These are phyloP conservation scores for Venturiaceae sp. DNA, from an alignment of 2,329 filamentous ascomycete genomes.

Conservation along the genomic window DNA sequence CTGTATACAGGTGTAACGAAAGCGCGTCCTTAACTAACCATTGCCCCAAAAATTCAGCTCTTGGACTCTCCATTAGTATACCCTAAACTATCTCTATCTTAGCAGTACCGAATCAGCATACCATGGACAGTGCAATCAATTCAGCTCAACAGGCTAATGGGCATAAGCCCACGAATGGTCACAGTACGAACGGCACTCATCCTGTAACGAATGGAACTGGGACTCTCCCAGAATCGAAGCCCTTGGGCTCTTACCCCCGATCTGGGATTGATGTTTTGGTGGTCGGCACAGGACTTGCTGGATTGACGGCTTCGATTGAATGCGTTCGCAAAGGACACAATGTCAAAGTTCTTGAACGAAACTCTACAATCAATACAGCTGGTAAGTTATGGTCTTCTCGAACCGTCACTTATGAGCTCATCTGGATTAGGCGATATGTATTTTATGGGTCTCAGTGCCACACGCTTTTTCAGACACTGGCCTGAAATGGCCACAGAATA, in stretches of 20 bases:
- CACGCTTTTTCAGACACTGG: conserved; percentile 46
- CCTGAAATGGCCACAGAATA: conserved; percentile 43
- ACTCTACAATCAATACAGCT: conserved; percentile 40
- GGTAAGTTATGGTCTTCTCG: conserved; percentile 23
- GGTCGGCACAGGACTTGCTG: conserved; percentile 28
- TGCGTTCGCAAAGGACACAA: conserved; percentile 30
- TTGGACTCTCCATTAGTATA: not conserved
- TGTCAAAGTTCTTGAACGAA: conserved; percentile 31
- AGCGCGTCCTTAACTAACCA: not conserved
- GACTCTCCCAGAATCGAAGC: conserved; percentile 22
- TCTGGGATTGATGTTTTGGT: conserved; percentile 30
- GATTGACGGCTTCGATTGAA: conserved; percentile 27
- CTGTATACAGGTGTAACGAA: not conserved
- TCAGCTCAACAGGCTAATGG: not conserved
- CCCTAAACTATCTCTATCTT: not conserved
- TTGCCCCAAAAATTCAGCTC: not conserved
- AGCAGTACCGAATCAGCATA: not conserved
- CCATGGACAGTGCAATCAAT: not conserved
- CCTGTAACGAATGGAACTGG: not conserved
- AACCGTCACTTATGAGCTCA: not conserved
- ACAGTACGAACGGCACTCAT: not conserved
- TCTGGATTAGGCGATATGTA: conserved; percentile 43
- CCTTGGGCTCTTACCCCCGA: conserved; percentile 41
- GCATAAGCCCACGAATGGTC: not conserved
- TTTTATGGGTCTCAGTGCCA: conserved; percentile 49